Base-by-base conservation (phyloP, 1,284 basidiomycete genomes). In the Bondarzewia mesenterica region DNA sequence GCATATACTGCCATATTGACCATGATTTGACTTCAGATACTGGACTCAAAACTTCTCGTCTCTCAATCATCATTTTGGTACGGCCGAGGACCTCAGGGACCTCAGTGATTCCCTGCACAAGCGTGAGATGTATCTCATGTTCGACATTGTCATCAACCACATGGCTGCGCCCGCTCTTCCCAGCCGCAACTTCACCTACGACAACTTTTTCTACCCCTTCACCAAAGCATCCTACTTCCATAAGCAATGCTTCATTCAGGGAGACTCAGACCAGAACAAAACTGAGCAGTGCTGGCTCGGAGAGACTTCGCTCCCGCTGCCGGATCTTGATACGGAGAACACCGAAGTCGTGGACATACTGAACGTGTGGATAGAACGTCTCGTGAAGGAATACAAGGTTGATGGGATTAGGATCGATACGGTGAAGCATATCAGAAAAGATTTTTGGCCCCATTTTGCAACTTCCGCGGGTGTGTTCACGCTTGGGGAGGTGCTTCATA, bases 261-360 rank as follows among this genome's bases (percentile, higher is more conserved):
- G 46, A 16, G 50, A 50, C 7, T 32, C 74, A 66, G 71, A 70
- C 39, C 82, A 88, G 58, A 61, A 67, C 20, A 79, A 76, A 2
- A 82, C 80, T 48, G 79, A 85, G 59, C 75, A 88, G 62, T 90
- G 87, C 67, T 89, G 87, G 86, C 65, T 90, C 27, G 86, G 85
- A 10, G 84, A 89, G 58, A 62, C 67, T 23, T 79, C 76, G 10
- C 75, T 88, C 32, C 72, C 84, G 8, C 69, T 90, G 12, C 80
- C 85, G 21, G 88, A 91, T 60, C 65, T 89, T 49, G 78, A 89
- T 68, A 89, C 86, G 7, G 74, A 78, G 57, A 73, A 86, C 57
- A 64, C 75, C 4, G 62, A 64, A 23, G 85, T 89, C 29, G 69
- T 80, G 20, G 62, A 70, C 12, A 69, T 69, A n/a, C 81, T 87